A percentile compares a stretch with the other conserved stretches of the same genome.
These are phyloP conservation scores for Metschnikowia lochheadii DNA, from an alignment of 805 yeast species.

Conservation along the genomic window DNA sequence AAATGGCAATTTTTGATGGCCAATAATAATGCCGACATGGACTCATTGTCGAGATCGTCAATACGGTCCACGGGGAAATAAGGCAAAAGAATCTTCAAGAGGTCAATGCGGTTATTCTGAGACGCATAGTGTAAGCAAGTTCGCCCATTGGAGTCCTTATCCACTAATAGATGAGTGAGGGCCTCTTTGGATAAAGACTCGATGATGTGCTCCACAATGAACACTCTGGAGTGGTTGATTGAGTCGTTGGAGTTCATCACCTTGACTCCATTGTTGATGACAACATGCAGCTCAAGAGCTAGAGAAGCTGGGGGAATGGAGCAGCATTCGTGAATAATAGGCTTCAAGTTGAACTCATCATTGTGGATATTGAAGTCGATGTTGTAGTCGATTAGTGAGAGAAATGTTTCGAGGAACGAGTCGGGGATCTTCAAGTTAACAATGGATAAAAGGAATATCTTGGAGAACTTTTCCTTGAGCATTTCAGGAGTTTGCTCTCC, in stretches of 20 bases:
- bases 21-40: slow-evolving; percentile 77
- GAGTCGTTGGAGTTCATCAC: slow-evolving; percentile 35
- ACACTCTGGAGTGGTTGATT: slow-evolving; percentile 35
- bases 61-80: slow-evolving; percentile 33
- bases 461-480: slow-evolving; percentile 45
- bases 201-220: slow-evolving; percentile 34
- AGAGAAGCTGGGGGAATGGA: slow-evolving; percentile 36
- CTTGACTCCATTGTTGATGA: slow-evolving; percentile 42
- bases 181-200: slow-evolving; percentile 17
- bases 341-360: slow-evolving; percentile 58
- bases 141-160: slow-evolving; percentile 66
- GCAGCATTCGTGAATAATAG: slow-evolving; percentile 68
- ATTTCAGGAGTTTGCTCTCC: slow-evolving; percentile 18
- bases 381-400: slow-evolving; percentile 35
- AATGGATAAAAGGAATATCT: slow-evolving; percentile 67
- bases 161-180: slow-evolving; percentile 22
- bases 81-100: slow-evolving; percentile 41
- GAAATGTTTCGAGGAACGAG: slow-evolving; percentile 49
- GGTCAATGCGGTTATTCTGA: slow-evolving; percentile 44
- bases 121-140: slow-evolving; percentile 87
- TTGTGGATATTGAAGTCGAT: slow-evolving; percentile 65
- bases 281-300: slow-evolving; percentile 31
- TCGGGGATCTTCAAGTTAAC: slow-evolving; percentile 64
- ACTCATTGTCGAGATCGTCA: slow-evolving; percentile 62
- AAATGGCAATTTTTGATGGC: slow-evolving; percentile 70